phyloP scores from a whole-genome alignment of 2,329 filamentous ascomycete genomes.

The Diplodia sapinea region DNA sequence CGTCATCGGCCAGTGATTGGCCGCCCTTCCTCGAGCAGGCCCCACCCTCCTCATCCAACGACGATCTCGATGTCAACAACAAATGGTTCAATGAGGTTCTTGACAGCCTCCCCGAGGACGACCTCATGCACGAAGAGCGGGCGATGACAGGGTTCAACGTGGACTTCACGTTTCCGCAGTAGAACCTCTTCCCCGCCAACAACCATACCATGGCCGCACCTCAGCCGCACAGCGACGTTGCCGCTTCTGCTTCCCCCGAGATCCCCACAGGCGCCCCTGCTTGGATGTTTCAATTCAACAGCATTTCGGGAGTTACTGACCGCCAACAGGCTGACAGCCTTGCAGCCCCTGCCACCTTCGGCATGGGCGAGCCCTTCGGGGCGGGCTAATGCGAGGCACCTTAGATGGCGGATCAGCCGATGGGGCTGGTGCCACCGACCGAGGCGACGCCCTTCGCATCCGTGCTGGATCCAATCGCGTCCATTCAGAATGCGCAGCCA shows the following conservation, averaged over 20 bases:
- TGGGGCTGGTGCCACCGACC: background rate
- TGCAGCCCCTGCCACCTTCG: background rate
- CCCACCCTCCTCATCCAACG: background rate
- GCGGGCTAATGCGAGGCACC: background rate
- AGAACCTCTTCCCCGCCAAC: background rate
- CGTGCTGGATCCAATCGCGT: background rate
- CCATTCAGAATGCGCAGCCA: background rate
- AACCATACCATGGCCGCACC: background rate
- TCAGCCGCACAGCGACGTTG: background rate
- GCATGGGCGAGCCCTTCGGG: background rate
- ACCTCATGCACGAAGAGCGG: too few relatives aligned
- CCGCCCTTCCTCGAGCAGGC: background rate
- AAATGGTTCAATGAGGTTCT: background rate
- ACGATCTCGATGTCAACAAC: background rate
- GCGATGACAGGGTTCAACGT: too few relatives aligned
- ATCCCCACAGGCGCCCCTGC: background rate
- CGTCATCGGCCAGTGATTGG: background rate
- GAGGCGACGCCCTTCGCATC: background rate
- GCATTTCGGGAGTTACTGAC: background rate
- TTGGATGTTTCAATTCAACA: background rate
- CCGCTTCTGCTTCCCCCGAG: background rate
- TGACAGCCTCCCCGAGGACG: background rate
- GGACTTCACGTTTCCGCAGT: too few relatives aligned
- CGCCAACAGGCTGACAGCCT: background rate
- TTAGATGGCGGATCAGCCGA: background rate